A percentile compares a stretch with the other conserved stretches of the same genome.
phyloP scores from a whole-genome alignment of 257 asterid species.

The Lavandula angustifolia region DNA sequence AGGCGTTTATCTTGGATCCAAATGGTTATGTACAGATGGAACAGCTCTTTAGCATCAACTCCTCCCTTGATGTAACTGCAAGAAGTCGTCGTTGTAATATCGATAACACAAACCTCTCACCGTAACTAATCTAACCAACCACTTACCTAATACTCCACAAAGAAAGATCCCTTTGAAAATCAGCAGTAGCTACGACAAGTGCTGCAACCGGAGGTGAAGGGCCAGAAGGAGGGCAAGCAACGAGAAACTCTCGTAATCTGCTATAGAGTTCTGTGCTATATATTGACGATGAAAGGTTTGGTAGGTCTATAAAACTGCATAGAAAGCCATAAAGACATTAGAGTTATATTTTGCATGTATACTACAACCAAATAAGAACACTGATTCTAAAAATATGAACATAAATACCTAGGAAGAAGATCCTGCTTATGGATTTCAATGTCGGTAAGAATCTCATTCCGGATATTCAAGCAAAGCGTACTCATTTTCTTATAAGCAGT shows the following conservation, averaged over 20 bases:
- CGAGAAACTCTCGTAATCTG: constrained; percentile 76
- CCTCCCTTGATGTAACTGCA: constrained; percentile 86
- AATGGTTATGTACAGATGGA: constrained; percentile 63
- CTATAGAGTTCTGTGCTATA: constrained; percentile 79
- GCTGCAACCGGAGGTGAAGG: constrained; percentile 79
- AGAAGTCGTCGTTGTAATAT: constrained; percentile 24
- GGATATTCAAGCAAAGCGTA: constrained; percentile 62
- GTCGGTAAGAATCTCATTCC: constrained; percentile 80
- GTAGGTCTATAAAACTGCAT: constrained; percentile 88
- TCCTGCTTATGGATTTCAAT: constrained; percentile 77
- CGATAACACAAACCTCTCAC: constrained; percentile 3
- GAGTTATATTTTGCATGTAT: no score
- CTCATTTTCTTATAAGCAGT: constrained; percentile 85
- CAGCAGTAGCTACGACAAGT: constrained; percentile 83
- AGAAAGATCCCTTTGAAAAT: constrained; percentile 79
- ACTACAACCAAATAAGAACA: background rate
- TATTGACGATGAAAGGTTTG: constrained; percentile 79
- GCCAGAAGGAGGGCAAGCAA: constrained; percentile 83
- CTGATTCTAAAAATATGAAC: background rate
- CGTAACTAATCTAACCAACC: constrained; percentile 5
- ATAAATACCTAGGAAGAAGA: constrained; percentile 78
- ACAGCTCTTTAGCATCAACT: constrained; percentile 90
- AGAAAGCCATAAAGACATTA: constrained; percentile 11
- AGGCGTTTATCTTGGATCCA: constrained; percentile 95
- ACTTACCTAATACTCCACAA: constrained; percentile 80